Evolutionary conservation across 306 rosid species (phyloP).

Genomic region (Myrica gale): DNA sequence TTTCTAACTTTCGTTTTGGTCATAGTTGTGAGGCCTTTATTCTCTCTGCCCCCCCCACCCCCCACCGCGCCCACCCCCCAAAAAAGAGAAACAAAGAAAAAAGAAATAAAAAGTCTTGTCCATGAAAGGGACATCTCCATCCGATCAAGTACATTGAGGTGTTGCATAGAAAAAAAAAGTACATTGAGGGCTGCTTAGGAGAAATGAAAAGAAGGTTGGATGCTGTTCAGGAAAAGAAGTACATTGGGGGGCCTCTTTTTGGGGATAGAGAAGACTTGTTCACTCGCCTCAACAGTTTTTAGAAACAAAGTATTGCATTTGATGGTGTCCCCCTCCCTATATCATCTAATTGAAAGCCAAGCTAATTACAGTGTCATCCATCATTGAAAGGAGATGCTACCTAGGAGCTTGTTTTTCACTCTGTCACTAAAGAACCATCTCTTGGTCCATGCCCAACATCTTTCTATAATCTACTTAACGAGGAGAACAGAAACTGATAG

Average conservation of each 20-base stretch:
- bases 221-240: too few species aligned
- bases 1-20: not conserved
- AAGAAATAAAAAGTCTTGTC: not conserved
- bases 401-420: not conserved
- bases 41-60: not conserved
- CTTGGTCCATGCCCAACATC: not conserved
- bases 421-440: not conserved
- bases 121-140: not conserved
- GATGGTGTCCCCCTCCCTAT: not conserved
- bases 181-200: too few species aligned
- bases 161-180: too few species aligned
- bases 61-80: too few species aligned
- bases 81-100: too few species aligned
- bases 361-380: not conserved
- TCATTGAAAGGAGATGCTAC: not conserved
- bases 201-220: too few species aligned
- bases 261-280: not conserved
- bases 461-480: not conserved
- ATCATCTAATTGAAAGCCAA: not conserved
- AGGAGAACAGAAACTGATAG: conserved; percentile 2
- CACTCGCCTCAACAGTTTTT: not conserved
- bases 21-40: not conserved
- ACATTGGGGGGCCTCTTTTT: not conserved
- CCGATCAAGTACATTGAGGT: not conserved
- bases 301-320: not conserved